Conservation (phyloP, 2,329 filamentous ascomycete species). For the Colletotrichum sublineola region DNA sequence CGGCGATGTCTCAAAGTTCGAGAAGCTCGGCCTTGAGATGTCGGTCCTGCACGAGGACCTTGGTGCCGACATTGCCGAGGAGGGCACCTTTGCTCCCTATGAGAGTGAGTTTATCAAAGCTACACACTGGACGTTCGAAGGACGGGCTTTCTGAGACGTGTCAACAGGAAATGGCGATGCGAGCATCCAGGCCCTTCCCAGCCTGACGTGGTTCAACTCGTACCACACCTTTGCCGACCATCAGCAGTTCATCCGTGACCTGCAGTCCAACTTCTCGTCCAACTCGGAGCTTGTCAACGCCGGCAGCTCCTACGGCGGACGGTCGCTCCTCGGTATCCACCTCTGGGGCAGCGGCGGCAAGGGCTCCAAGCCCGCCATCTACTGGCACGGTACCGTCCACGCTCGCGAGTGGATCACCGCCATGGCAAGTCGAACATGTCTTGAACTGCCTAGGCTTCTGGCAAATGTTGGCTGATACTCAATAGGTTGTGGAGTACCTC, state of each 20-base stretch:
- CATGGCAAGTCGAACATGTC: constrained; percentile 54
- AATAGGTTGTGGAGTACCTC: constrained; percentile 64
- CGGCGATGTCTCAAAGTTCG: constrained; percentile 45
- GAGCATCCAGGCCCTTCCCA: constrained; percentile 41
- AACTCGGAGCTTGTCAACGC: constrained; percentile 64
- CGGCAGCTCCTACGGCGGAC: constrained; percentile 62
- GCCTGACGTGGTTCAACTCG: constrained; percentile 62
- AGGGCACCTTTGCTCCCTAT: constrained; percentile 41
- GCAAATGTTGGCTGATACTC: background rate
- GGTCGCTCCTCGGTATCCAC: constrained; percentile 72
- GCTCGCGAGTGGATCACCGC: constrained; percentile 72
- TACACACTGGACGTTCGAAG: rapidly evolving
- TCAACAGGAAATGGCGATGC: constrained; percentile 15
- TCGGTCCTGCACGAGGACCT: constrained; percentile 44
- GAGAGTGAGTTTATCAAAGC: constrained; percentile 15
- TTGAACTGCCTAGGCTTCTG: background rate
- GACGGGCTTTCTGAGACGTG: background rate
- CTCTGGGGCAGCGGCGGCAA: constrained; percentile 62
- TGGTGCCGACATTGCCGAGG: constrained; percentile 44
- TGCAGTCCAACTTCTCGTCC: constrained; percentile 57
- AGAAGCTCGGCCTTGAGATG: constrained; percentile 45
- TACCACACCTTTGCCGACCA: constrained; percentile 68
- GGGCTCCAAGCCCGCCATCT: constrained; percentile 63
- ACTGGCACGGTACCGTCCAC: constrained; percentile 71
- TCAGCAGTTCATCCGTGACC: constrained; percentile 59